Base-by-base conservation (phyloP, 345 rosid species). In the Chamaenerion angustifolium region DNA sequence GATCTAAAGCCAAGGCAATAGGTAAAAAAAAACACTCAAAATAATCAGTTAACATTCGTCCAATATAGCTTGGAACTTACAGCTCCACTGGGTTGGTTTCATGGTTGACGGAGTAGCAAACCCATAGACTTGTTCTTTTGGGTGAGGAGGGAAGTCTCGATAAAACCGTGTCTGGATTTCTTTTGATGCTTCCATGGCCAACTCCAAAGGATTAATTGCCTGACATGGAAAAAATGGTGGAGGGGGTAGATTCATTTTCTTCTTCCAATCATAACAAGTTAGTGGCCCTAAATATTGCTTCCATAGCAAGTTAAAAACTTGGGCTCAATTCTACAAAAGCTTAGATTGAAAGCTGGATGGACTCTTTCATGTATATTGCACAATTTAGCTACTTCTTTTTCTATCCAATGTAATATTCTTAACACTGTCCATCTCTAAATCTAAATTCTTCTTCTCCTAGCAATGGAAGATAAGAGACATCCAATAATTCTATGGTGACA, bases 51-150 rank as follows among this genome's bases (percentile, higher is more conserved):
- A 40, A 45, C 42, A 52, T 58, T 65, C 19, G 11, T 46, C 45
- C 11, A 51, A 40, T 19, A 23, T 15, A 63, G 27, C 41, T 52
- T 44, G 42, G 11, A 49, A 67, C 93, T 65, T 71, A 93, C 96
- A 85, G 68, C 70, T 68, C 99, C 96, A 93, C 42, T 88, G 99
- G 18, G 95, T 93, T 64, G 99, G 99, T 62, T 93, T 93, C 88
- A 93, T 93, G 8, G 99, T 93, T 49, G 99, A 93, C 13, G 99
- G 95, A 7, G 95, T 88, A 5, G 95, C 95, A 74, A 80, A 93
- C 54, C 95, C 86, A 54, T 93, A 88, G 37, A 73, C 73, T 59
- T 77, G 64, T 71, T 93, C 99, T 59, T 70, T 60, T 4, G 73
- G 76, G 63, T 82, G 95, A 43, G 96, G 79, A 1, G 96, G 99